Evolutionary conservation across 108 stramenopile genomes (phyloP).

Genomic region (Aurantiochytrium sp.): DNA sequence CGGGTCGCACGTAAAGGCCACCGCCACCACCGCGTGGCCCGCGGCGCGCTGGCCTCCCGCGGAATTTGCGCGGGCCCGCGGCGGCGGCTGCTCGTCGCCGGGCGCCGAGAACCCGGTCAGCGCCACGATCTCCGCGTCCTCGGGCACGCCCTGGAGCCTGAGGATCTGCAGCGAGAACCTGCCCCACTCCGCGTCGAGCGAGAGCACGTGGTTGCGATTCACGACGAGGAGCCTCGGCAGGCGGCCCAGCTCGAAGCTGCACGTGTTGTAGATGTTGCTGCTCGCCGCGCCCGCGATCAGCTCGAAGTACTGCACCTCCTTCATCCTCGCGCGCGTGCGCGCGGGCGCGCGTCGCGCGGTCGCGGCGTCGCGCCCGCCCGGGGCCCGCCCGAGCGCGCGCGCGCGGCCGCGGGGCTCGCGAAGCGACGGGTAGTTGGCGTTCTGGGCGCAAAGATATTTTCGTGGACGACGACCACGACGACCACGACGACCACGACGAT

Average conservation of each 20-base stretch:
- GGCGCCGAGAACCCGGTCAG: neutral
- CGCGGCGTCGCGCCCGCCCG: too few relatives aligned
- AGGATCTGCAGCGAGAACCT: neutral
- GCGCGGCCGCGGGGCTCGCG: too few relatives aligned
- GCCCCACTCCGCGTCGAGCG: neutral
- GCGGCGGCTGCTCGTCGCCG: too few relatives aligned
- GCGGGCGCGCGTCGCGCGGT: too few relatives aligned
- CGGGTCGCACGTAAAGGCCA: neutral
- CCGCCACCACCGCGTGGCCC: neutral
- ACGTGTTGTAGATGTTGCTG: neutral
- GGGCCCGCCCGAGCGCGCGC: too few relatives aligned
- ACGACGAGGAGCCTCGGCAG: neutral
- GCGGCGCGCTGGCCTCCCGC: neutral
- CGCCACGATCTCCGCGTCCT: neutral
- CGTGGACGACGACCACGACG: too few relatives aligned
- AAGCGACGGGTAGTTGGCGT: too few relatives aligned
- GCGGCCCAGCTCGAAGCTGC: neutral
- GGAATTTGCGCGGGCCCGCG: neutral
- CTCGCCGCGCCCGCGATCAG: neutral
- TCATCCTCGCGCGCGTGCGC: too few relatives aligned
- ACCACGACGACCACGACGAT: too few relatives aligned
- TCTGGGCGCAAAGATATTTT: too few relatives aligned
- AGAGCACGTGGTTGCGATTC: neutral
- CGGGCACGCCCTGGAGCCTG: neutral
- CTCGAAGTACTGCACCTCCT: conserved; percentile 13